Base-by-base conservation (phyloP, 805 yeast species). In the Pichia cephalocereana region DNA sequence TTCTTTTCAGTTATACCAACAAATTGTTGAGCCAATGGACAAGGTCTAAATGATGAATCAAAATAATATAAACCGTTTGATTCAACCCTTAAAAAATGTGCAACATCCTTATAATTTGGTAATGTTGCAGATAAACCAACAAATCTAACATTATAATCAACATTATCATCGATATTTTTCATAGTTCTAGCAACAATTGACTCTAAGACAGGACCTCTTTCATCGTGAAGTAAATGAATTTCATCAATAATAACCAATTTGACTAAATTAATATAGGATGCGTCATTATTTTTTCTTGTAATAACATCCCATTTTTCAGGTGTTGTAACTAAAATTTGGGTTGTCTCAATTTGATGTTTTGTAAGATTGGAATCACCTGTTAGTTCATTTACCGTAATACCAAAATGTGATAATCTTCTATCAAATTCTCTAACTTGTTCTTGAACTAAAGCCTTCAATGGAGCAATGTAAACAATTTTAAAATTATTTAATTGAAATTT, bases 241-340 rank as follows among this genome's bases (percentile, higher is more conserved):
- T 91, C 99, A 70, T 91, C 99, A 45, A 93, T 79, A 28, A 91
- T 83, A 10, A 91, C 65, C 23, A 91, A 71, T 39, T 77, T 74
- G 1, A 88, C 93, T 1, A 80, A 67, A 36, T 76, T 72, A 1
- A 82, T 76, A 56, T 81, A 83, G 26, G 83, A 76, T 2, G 78
- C 70, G 51, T 86, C 91, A 19, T 79, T 71, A 40, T 75, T 73
- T 58, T 91, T 91, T 67, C 99, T 75, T 0, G 96, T 90, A 15
- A 90, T 82, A 19, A 93, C 86, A 67, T 93, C 98, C 98, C 98
- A 91, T 60, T 90, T 91, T 61, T 93, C 99, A 0, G 98, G 98
- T 0, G 99, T 91, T 0, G 96, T 86, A 1, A 91, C 95, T 44
- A 91, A 68, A 6, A 91, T 66, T 57, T 91, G 96, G 0, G 96